These are phyloP conservation scores for Rhinocladiella mackenziei DNA, from an alignment of 2,329 filamentous ascomycete species.

Conservation along the genomic window DNA sequence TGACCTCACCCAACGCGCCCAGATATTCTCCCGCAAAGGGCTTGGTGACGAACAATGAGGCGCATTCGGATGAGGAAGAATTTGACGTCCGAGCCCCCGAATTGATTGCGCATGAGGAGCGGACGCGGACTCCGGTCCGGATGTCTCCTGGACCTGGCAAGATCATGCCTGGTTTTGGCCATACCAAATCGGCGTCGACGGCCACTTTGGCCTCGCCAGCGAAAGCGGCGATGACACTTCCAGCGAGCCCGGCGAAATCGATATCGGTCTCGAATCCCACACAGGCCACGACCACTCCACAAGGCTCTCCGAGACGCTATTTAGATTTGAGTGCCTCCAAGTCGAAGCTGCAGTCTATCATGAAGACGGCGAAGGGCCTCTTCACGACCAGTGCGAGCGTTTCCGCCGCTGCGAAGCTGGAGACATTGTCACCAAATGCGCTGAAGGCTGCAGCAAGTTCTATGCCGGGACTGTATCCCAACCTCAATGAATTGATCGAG, in stretches of 20 bases:
- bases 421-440: constrained; percentile 47
- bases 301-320: constrained; percentile 54
- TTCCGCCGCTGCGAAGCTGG: constrained; percentile 57
- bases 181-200: constrained; percentile 63
- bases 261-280: constrained; percentile 60
- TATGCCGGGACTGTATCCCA: constrained; percentile 32
- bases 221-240: constrained; percentile 35
- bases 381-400: constrained; percentile 68
- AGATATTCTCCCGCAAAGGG: constrained; percentile 42
- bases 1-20: constrained; percentile 30
- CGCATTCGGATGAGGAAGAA: constrained; percentile 46
- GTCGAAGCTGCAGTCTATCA: constrained; percentile 83
- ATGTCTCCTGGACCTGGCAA: constrained; percentile 23
- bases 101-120: constrained; percentile 28
- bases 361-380: constrained; percentile 81
- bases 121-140: constrained; percentile 23
- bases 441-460: constrained; percentile 31
- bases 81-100: constrained; percentile 36
- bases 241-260: constrained; percentile 50
- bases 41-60: constrained; percentile 38
- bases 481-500: constrained; percentile 26
- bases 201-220: constrained; percentile 54
- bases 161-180: constrained; percentile 38
- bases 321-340: constrained; percentile 85
- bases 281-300: constrained; percentile 55